These are phyloP conservation scores for Lichtheimia ramosa DNA, from an alignment of 371 early-diverging fungal species.

Conservation along the genomic window DNA sequence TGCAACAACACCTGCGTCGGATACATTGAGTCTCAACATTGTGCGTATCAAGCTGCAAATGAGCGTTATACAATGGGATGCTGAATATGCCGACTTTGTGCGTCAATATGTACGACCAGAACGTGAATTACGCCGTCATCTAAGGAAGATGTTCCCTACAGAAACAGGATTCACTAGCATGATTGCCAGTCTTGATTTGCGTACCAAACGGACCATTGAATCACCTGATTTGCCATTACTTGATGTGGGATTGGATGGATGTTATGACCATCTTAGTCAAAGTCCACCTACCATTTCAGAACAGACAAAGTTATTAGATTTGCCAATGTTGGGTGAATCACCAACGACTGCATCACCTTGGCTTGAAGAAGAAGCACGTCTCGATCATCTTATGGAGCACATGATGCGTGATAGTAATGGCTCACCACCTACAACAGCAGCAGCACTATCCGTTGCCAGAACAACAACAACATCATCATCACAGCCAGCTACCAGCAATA, in stretches of 20 bases:
- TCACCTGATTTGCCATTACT: conserved; percentile 43
- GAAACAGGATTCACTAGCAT: conserved; percentile 29
- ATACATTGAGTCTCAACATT: conserved; percentile 77
- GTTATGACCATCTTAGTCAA: conserved; percentile 1
- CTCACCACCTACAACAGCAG: not conserved
- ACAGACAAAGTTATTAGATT: not conserved
- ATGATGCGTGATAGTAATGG: conserved; percentile 5
- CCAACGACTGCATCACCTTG: conserved; percentile 13
- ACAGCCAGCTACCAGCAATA: not conserved
- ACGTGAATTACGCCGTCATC: conserved; percentile 62
- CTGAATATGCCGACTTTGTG: conserved; percentile 76
- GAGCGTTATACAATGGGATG: conserved; percentile 81
- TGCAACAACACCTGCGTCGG: conserved; percentile 73
- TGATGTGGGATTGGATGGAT: conserved; percentile 36
- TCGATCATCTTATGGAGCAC: conserved; percentile 7
- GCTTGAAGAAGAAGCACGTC: conserved; percentile 15
- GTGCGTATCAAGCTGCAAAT: conserved; percentile 75
- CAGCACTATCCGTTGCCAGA: not conserved
- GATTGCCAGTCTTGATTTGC: conserved; percentile 23
- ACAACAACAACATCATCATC: not conserved
- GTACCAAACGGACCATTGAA: conserved; percentile 41
- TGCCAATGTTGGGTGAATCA: conserved; percentile 13
- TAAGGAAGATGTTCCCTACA: conserved; percentile 66
- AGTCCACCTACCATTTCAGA: not conserved
- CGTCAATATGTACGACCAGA: conserved; percentile 79